Conservation (phyloP, 805 yeast genomes). For the Candida khao-thaluensis region DNA sequence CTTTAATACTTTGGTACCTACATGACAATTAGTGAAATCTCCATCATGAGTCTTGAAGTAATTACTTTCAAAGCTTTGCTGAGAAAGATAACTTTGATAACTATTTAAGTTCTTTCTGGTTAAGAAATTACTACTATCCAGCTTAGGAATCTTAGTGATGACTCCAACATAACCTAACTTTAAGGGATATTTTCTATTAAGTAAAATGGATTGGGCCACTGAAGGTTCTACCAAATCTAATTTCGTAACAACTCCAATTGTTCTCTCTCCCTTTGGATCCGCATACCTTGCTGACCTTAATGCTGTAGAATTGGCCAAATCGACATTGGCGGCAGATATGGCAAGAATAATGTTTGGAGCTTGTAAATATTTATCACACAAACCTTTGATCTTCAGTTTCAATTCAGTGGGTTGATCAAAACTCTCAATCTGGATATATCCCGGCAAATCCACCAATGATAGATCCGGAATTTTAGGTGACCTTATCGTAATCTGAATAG, state of each 20-base stretch:
- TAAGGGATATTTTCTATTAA: slow-evolving; percentile 82
- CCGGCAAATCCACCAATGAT: slow-evolving; percentile 93
- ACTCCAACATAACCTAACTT: slow-evolving; percentile 98
- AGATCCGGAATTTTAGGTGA: slow-evolving; percentile 89
- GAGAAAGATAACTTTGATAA: slow-evolving; percentile 63
- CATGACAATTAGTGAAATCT: slow-evolving; percentile 60
- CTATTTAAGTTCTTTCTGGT: slow-evolving; percentile 46
- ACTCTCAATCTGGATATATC: slow-evolving; percentile 95
- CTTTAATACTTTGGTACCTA: slow-evolving; percentile 74
- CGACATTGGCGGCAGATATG: slow-evolving; percentile 97
- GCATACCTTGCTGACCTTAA: slow-evolving; percentile 83
- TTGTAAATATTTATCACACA: slow-evolving; percentile 83
- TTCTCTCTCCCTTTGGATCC: slow-evolving; percentile 93
- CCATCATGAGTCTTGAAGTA: slow-evolving; percentile 66
- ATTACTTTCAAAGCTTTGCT: slow-evolving; percentile 53
- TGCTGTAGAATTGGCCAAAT: slow-evolving; percentile 93
- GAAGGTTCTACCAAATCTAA: slow-evolving; percentile 84
- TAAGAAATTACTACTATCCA: slow-evolving; percentile 39
- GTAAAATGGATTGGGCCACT: slow-evolving; percentile 63
- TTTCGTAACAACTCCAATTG: slow-evolving; percentile 95
- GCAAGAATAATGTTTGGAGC: slow-evolving; percentile 94
- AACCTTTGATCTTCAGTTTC: slow-evolving; percentile 70
- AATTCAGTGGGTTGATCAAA: slow-evolving; percentile 90
- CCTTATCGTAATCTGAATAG: slow-evolving; percentile 86
- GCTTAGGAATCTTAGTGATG: slow-evolving; percentile 72